A percentile compares a stretch with the other conserved stretches of the same genome.
phyloP scores from a whole-genome alignment of 2,329 filamentous ascomycete species.

The Aspergillus bombycis region DNA sequence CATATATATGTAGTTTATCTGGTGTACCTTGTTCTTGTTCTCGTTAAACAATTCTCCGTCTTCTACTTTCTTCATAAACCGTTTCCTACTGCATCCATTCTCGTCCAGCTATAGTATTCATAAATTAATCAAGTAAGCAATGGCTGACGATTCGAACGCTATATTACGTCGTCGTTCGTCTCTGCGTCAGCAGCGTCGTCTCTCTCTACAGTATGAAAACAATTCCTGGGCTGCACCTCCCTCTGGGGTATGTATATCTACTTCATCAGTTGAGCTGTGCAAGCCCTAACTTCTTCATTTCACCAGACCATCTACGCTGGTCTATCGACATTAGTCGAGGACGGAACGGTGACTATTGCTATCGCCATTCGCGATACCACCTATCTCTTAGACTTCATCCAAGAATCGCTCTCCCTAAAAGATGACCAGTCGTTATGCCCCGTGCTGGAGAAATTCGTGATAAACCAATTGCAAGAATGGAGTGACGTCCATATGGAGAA shows the following conservation, averaged over 20 bases:
- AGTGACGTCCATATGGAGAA: conserved; percentile 70
- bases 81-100: neutral
- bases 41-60: neutral
- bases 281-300: neutral
- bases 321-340: conserved; percentile 38
- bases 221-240: conserved; percentile 43
- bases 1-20: neutral
- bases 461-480: conserved; percentile 61
- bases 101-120: neutral
- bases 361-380: conserved; percentile 74
- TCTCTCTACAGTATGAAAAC: conserved; percentile 33
- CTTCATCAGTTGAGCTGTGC: neutral
- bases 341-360: conserved; percentile 60
- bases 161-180: conserved; percentile 39
- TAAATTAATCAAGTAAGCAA: neutral
- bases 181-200: conserved; percentile 36
- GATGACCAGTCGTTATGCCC: conserved; percentile 42
- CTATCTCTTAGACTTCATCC: conserved; percentile 73
- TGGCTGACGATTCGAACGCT: conserved; percentile 1
- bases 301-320: conserved; percentile 47
- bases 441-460: conserved; percentile 63
- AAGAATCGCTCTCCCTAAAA: conserved; percentile 59
- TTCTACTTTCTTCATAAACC: neutral
- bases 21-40: neutral
- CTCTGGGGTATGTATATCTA: conserved; percentile 35